Evolutionary conservation across 768 basidiomycete species (phyloP), one percentile per base, ranked within the genome.

Genomic region (Boletus subparvulus): DNA sequence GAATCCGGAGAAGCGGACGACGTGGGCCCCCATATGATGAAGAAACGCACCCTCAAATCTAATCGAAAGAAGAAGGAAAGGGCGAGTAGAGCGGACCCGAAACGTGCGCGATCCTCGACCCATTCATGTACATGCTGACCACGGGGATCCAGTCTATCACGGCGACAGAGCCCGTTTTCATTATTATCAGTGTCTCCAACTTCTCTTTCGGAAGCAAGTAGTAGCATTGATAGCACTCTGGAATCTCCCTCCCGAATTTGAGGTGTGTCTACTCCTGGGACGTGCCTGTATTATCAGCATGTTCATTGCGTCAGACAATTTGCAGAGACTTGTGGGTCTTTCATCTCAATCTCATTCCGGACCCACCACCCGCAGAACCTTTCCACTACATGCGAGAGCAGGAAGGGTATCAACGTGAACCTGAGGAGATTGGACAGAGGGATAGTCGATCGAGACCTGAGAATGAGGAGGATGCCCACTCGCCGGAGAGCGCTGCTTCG

Each of bases 301-400:
- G 19, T 58, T 47, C 13, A 62, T 41, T 26, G 47, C 44, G 19
- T 14, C 52, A 94, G 92, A 72, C 80, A 24, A 72, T 91, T 30
- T 93, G 90, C 67, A 80, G 85, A 62, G 92, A 94, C 64, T 55
- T 90, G n/a, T 94, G 92, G 92, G 80, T 83, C 1, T 73, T 91
- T 4, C 80, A 92, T 70, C 75, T 94, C n/a, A 75, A 75, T 43
- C 73, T 87, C 17, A 73, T 90, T 16, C 81, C 83, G 8, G 73
- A 76, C 40, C 84, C 84, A 11, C 84, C 83, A 0, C 78, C 82
- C 11, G 73, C 84, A 14, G 90, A 90, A 62, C 83, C 87, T 11
- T 77, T 81, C 58, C 65, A 78, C 40, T 72, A 80, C 61, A 61
- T 73, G n/a, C 77, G 78, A 54, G 78, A 77, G 35, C 76, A 73